Percentiles rank a stretch among this genome's conserved stretches.
Evolutionary conservation across 768 basidiomycete species (phyloP).

Genomic region (Hericium coralloides): DNA sequence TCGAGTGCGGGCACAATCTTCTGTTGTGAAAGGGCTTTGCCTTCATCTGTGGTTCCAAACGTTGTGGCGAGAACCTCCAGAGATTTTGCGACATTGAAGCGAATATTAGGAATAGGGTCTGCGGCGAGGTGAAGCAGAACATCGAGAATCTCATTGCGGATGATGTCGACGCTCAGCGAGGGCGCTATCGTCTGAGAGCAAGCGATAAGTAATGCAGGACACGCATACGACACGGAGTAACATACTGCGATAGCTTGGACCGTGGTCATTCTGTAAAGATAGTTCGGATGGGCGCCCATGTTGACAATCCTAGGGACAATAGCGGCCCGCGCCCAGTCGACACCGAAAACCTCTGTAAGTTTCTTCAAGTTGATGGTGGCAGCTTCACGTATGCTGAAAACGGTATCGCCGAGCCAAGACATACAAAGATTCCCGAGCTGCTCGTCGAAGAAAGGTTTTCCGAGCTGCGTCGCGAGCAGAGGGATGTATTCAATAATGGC

Average conservation of each 20-base stretch:
- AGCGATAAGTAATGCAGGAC: not conserved
- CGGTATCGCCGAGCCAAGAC: slow-evolving; percentile 98
- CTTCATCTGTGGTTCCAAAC: slow-evolving; percentile 56
- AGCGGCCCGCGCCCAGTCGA: slow-evolving; percentile 89
- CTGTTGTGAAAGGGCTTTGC: slow-evolving; percentile 62
- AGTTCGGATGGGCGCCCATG: slow-evolving; percentile 96
- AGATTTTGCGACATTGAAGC: slow-evolving; percentile 96
- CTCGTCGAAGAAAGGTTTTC: slow-evolving; percentile 95
- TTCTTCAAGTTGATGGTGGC: slow-evolving; percentile 96
- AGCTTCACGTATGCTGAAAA: slow-evolving; percentile 97
- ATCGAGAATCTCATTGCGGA: slow-evolving; percentile 76
- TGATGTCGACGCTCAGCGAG: slow-evolving; percentile 74
- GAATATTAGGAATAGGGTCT: slow-evolving; percentile 97
- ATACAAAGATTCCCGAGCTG: slow-evolving; percentile 95
- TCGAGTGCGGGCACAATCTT: slow-evolving; percentile 79
- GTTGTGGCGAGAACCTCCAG: slow-evolving; percentile 80
- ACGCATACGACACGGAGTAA: slow-evolving; percentile 10
- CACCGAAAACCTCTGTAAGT: slow-evolving; percentile 95
- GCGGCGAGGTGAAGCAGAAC: slow-evolving; percentile 73
- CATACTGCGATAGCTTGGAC: slow-evolving; percentile 95
- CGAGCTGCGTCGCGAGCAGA: slow-evolving; percentile 95
- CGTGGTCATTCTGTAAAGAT: slow-evolving; percentile 97
- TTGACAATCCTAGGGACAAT: slow-evolving; percentile 96
- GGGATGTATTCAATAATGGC: slow-evolving; percentile 99
- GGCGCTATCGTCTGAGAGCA: slow-evolving; percentile 81